A percentile compares a stretch with the other conserved stretches of the same genome.
phyloP scores from a whole-genome alignment of 2,329 filamentous ascomycete genomes.

The Fusarium acutatum region DNA sequence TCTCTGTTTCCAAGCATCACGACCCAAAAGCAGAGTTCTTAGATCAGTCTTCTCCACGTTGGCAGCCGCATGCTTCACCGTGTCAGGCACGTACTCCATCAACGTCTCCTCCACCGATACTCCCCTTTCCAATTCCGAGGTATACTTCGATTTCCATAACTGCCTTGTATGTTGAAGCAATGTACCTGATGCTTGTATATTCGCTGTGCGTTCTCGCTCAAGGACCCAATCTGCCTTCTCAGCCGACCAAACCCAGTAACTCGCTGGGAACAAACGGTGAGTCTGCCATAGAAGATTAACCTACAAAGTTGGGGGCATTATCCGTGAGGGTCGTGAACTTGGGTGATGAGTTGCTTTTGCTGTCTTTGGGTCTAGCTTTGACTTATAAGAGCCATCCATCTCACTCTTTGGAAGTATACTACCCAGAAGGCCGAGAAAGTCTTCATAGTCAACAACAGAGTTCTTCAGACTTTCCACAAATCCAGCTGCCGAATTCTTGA shows the following conservation, averaged over 20 bases:
- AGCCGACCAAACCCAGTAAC: not conserved
- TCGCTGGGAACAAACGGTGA: not conserved
- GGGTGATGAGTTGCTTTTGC: accelerated
- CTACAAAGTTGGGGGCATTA: not conserved
- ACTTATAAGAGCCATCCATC: not conserved
- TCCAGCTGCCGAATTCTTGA: accelerated
- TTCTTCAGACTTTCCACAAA: accelerated
- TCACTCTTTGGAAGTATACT: not conserved
- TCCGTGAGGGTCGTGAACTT: too few relatives aligned
- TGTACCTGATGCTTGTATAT: accelerated
- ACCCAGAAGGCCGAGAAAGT: not conserved
- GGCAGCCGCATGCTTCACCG: not conserved
- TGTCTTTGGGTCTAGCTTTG: not conserved
- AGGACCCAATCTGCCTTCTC: not conserved
- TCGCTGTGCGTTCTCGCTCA: not conserved
- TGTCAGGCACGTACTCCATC: not conserved
- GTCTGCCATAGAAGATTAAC: constrained; percentile 3
- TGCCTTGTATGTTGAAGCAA: not conserved
- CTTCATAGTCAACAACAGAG: not conserved
- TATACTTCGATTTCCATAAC: not conserved
- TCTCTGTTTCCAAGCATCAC: not conserved
- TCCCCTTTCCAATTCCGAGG: not conserved
- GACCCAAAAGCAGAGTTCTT: not conserved
- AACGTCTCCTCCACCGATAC: not conserved
- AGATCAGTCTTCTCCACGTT: not conserved